Base-by-base conservation (phyloP, 345 rosid genomes). In the Eucalyptus tenuipes region DNA sequence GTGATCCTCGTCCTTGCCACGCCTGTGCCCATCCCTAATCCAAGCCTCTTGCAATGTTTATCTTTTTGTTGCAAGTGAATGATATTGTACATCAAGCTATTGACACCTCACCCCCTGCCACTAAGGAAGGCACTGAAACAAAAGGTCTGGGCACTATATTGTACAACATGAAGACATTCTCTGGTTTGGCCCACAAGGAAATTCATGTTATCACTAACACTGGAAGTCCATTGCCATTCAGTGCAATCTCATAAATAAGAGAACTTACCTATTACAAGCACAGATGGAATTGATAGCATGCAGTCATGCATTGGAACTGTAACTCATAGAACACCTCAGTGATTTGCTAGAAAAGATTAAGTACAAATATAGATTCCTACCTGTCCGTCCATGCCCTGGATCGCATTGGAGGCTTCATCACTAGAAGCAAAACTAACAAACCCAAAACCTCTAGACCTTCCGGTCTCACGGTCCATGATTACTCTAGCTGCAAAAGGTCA, bases 361-460 rank as follows among this genome's bases (percentile, higher is more conserved):
- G 86, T 82, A 48, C 11, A 40, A 55, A 82, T 47, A 52, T 86
- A 87, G 22, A 84, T 87, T 44, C 80, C 86, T 92, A 97, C 99
- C 97, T 94, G 94, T 48, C 99, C 99, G 86, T 97, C 98, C 95
- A 97, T 89, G 88, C 96, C 96, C 89, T 96, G 97, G 75, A 97
- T 90, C 80, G 99, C 98, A 92, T 92, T 93, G 52, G 96, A 93
- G 40, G 99, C 99, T 50, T 93, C 98, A 90, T 95, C 96, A 2
- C 88, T 82, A 85, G 95, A 90, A 6, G 93, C 90, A 89, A 90
- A 97, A 49, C 96, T 96, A 85, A 97, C 91, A 88, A 95, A 97
- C 29, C 96, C 99, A 90, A 96, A 96, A 68, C 99, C 99, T 92
- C 97, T 95, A 25, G 99, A 97, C 89, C 97, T 94, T 64, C 99